A percentile compares a stretch with the other conserved stretches of the same genome.
Evolutionary conservation across 2,329 filamentous ascomycete genomes (phyloP).

Genomic region (Cordyceps tenuipes): DNA sequence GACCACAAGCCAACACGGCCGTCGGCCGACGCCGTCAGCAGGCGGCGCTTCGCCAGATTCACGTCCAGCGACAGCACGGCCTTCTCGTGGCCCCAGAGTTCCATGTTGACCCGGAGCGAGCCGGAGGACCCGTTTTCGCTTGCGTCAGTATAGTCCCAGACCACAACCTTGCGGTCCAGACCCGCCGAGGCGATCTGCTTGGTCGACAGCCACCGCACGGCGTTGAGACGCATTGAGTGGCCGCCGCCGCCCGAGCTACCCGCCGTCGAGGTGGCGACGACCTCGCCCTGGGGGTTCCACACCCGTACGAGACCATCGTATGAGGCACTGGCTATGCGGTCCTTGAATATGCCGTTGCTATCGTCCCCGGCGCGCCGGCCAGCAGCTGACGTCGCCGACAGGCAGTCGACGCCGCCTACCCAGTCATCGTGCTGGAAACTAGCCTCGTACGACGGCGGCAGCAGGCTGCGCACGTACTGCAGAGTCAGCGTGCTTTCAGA

Average conservation of each 20-base stretch:
- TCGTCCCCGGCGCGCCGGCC: conserved; percentile 39
- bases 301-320: conserved; percentile 85
- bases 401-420: conserved; percentile 79
- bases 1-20: conserved; percentile 85
- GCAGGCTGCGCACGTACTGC: conserved; percentile 86
- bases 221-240: conserved; percentile 69
- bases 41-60: conserved; percentile 62
- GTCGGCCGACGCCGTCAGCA: conserved; percentile 81
- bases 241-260: conserved; percentile 50
- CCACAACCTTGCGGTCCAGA: conserved; percentile 72
- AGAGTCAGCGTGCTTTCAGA: conserved; percentile 79
- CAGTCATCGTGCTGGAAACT: conserved; percentile 97
- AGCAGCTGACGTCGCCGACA: conserved; percentile 58
- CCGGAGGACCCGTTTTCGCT: conserved; percentile 47
- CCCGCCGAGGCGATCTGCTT: conserved; percentile 74
- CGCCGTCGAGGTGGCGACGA: conserved; percentile 67
- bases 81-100: conserved; percentile 75
- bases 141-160: conserved; percentile 80
- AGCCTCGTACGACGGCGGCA: conserved; percentile 81
- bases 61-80: conserved; percentile 68
- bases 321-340: conserved; percentile 76
- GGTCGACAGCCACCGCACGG: conserved; percentile 73
- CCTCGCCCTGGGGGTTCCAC: conserved; percentile 82
- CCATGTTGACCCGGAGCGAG: conserved; percentile 62
- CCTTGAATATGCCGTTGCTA: conserved; percentile 17